Conservation (phyloP, 441 rosid genomes). For the Jatropha podagrica region DNA sequence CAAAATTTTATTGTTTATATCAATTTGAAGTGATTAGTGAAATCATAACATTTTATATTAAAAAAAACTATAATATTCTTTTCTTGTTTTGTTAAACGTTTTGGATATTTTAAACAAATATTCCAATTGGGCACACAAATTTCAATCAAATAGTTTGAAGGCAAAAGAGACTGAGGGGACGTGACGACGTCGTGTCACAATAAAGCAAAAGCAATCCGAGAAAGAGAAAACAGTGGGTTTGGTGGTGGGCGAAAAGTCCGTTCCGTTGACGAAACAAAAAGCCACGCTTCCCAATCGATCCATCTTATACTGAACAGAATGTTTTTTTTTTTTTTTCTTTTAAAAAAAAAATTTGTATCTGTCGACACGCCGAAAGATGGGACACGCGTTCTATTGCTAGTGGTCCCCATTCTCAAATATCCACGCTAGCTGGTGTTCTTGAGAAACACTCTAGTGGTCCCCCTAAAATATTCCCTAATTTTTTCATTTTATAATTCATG, state of each 20-base stretch:
- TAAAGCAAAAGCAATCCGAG: background rate
- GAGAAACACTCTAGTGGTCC: background rate
- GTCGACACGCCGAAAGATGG: conserved; percentile 36
- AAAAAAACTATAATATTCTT: too few species aligned
- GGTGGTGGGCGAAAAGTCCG: conserved; percentile 12
- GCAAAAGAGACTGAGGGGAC: background rate
- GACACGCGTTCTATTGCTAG: conserved; percentile 32
- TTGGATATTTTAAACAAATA: too few species aligned
- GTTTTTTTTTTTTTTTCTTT: background rate
- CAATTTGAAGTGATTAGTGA: too few species aligned
- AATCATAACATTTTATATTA: too few species aligned
- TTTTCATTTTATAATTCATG: background rate
- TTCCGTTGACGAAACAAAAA: conserved; percentile 32
- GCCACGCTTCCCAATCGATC: conserved; percentile 16
- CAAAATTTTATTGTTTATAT: too few species aligned
- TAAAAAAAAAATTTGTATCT: background rate
- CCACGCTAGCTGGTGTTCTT: background rate
- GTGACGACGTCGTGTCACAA: conserved; percentile 21
- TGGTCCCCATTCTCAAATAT: background rate
- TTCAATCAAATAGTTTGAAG: background rate
- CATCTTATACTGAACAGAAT: background rate
- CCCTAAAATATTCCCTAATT: background rate
- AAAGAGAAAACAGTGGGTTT: too few species aligned
- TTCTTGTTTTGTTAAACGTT: too few species aligned
- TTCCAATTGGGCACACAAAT: too few species aligned